Evolutionary conservation across 2,329 filamentous ascomycete genomes (phyloP).

Genomic region (Fusarium coicis): DNA sequence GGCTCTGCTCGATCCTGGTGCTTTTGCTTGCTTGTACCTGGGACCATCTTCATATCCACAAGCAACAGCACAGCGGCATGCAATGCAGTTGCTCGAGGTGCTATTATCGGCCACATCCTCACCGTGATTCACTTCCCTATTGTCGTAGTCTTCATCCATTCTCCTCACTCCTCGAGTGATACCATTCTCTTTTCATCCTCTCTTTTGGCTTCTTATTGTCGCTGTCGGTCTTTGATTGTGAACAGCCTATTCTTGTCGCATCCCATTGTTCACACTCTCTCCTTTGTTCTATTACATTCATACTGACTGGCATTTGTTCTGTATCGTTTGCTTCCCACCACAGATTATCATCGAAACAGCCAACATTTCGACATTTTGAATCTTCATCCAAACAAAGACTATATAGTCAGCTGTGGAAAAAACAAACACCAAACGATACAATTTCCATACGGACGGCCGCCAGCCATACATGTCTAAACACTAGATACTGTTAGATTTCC

Average conservation of each 20-base stretch:
- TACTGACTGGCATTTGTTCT: slow-evolving; percentile 10
- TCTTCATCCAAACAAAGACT: not conserved
- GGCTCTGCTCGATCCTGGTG: slow-evolving; percentile 31
- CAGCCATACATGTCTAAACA: slow-evolving; percentile 26
- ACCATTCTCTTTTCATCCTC: slow-evolving; percentile 4
- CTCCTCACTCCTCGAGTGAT: slow-evolving; percentile 8
- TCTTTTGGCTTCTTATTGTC: slow-evolving; percentile 11
- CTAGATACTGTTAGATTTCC: not conserved
- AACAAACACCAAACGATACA: slow-evolving; percentile 21
- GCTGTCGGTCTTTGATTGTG: slow-evolving; percentile 5
- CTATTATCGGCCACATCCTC: slow-evolving; percentile 32
- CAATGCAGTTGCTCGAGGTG: slow-evolving; percentile 23
- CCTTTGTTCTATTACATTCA: slow-evolving; percentile 37
- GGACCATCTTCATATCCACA: slow-evolving; percentile 17
- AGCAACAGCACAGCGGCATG: slow-evolving; percentile 20
- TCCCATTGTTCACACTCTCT: slow-evolving; percentile 30
- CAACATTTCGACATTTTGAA: not conserved
- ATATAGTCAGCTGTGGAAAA: slow-evolving; percentile 8
- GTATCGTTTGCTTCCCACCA: slow-evolving; percentile 13
- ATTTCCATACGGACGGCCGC: not conserved
- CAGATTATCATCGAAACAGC: slow-evolving; percentile 1
- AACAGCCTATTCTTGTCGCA: slow-evolving; percentile 17
- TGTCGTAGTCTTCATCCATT: slow-evolving; percentile 15
- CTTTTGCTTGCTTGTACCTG: slow-evolving; percentile 27
- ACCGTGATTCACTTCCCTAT: slow-evolving; percentile 13